phyloP scores from a whole-genome alignment of 306 rosid species.

The Begonia peltatifolia region DNA sequence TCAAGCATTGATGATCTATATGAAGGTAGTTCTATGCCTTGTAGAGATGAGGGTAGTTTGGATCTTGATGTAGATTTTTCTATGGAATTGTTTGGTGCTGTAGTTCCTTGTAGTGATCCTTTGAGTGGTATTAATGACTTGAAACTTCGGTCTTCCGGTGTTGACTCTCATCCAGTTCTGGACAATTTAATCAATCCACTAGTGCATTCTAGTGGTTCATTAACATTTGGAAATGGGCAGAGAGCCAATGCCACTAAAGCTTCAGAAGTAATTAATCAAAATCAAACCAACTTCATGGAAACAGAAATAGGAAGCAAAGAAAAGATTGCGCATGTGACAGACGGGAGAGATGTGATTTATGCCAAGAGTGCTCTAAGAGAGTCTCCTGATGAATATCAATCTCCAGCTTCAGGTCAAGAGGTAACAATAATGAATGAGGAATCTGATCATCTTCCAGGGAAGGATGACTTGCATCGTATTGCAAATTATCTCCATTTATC shows the following conservation, averaged over 20 bases:
- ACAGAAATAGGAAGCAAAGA: constrained; percentile 20
- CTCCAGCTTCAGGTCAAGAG: constrained; percentile 4
- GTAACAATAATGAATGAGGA: constrained; percentile 16
- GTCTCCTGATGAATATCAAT: constrained; percentile 17
- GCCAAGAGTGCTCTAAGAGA: constrained; percentile 11
- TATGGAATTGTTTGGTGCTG: constrained; percentile 22
- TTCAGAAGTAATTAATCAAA: constrained; percentile 3
- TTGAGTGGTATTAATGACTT: constrained; percentile 13
- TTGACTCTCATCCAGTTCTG: constrained; percentile 15
- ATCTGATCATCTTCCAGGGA: constrained; percentile 23
- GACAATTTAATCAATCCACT: constrained; percentile 22
- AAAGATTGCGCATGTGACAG: constrained; percentile 18
- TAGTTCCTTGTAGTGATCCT: constrained; percentile 18
- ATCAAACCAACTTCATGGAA: constrained; percentile 23
- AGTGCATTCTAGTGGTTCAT: constrained; percentile 12
- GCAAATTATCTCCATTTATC: constrained; percentile 19
- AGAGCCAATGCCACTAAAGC: constrained; percentile 23
- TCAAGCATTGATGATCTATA: constrained; percentile 15
- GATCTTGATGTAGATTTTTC: constrained; percentile 15
- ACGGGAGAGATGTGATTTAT: constrained; percentile 14
- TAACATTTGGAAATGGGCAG: constrained; percentile 19
- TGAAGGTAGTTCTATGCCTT: constrained; percentile 18
- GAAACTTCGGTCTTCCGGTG: constrained; percentile 21
- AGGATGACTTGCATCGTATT: constrained; percentile 26
- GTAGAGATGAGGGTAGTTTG: constrained; percentile 20